Percentiles rank a stretch among this genome's conserved stretches.
Conservation (phyloP, 2,329 filamentous ascomycete genomes). For the Hypoxylon sp. region DNA sequence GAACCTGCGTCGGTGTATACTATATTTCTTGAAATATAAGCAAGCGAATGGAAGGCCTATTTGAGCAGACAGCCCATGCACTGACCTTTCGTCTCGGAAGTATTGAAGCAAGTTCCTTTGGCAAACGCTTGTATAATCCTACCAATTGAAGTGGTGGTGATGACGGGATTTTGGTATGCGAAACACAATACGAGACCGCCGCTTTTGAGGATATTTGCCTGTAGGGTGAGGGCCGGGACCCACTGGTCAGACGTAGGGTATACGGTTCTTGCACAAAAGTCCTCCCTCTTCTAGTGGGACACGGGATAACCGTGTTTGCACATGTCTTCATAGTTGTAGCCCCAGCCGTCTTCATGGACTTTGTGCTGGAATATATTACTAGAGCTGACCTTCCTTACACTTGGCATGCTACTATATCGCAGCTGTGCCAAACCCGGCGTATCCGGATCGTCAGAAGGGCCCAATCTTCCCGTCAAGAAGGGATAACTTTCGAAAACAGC, state of each 20-base stretch:
- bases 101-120: neutral
- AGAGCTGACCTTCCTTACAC: neutral
- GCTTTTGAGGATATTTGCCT: conserved; percentile 26
- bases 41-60: too few species aligned
- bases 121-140: neutral
- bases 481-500: conserved; percentile 19
- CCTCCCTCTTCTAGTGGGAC: conserved; percentile 14
- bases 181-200: conserved; percentile 27
- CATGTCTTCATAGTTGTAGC: conserved; percentile 12
- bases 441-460: neutral
- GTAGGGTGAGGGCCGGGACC: conserved; percentile 26
- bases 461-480: conserved; percentile 24
- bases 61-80: too few species aligned
- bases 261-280: conserved; percentile 17
- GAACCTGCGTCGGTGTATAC: too few species aligned
- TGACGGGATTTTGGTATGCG: conserved; percentile 14
- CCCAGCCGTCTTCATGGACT: neutral
- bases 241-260: conserved; percentile 1
- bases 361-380: conserved; percentile 11
- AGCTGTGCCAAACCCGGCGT: conserved; percentile 9
- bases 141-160: conserved; percentile 21
- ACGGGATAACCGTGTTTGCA: conserved; percentile 25
- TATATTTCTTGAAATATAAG: too few species aligned
- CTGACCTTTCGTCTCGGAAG: too few species aligned
- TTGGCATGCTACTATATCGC: conserved; percentile 15